phyloP scores from a whole-genome alignment of 345 rosid species.

The Citrus hindsii region DNA sequence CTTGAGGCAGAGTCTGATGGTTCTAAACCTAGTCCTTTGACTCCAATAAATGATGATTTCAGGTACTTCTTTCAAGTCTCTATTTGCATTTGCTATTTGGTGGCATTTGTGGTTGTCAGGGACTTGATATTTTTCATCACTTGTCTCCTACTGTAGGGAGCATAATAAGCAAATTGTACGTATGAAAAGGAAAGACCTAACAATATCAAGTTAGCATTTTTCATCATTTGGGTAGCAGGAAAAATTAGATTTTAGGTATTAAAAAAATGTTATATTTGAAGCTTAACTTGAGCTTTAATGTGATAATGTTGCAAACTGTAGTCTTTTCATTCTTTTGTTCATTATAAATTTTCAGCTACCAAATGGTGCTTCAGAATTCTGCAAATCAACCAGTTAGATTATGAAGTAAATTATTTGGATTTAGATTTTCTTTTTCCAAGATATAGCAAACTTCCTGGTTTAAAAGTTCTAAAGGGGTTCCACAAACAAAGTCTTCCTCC shows the following conservation, averaged over 20 bases:
- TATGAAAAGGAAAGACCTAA: not conserved
- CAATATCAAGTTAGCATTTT: not conserved
- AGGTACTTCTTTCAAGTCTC: constrained; percentile 43
- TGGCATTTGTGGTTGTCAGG: not conserved
- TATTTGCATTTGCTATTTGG: not conserved
- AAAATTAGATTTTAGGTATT: not conserved
- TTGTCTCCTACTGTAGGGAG: not conserved
- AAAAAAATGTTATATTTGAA: not conserved
- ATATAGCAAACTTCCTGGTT: not conserved
- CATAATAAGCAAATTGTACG: not conserved
- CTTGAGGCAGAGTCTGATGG: constrained; percentile 40
- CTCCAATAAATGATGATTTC: constrained; percentile 62
- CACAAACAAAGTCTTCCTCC: not conserved
- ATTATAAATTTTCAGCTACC: not conserved
- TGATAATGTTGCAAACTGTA: not conserved
- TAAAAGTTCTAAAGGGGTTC: not conserved
- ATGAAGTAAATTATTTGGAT: not conserved
- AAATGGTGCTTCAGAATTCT: not conserved
- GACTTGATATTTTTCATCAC: not conserved
- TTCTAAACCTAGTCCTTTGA: constrained; percentile 47
- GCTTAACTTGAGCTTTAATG: not conserved
- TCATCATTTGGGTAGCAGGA: not conserved
- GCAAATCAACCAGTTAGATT: not conserved
- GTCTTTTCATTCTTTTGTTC: not conserved
- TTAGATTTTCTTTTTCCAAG: not conserved